A percentile compares a stretch with the other conserved stretches of the same genome.
Evolutionary conservation across 208 protist genomes (phyloP).

Genomic region (Wallacemonas collosoma): DNA sequence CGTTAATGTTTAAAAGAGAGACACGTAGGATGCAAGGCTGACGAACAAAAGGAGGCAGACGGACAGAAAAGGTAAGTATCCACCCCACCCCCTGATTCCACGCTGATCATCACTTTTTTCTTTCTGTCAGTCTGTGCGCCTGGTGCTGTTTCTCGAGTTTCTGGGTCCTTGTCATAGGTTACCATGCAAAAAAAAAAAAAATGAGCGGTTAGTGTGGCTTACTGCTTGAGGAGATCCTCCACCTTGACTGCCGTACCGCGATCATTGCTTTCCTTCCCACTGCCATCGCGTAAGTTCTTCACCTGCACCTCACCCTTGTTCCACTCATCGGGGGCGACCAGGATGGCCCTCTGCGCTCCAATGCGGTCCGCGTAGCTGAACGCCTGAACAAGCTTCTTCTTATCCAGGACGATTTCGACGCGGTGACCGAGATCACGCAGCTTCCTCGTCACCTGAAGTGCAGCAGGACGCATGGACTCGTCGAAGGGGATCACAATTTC

Average conservation of each 20-base stretch:
- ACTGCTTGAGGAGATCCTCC: constrained; percentile 33
- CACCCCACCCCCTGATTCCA: too few relatives aligned
- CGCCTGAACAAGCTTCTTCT: constrained; percentile 90
- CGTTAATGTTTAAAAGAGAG: too few relatives aligned
- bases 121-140: too few relatives aligned
- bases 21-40: too few relatives aligned
- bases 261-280: constrained; percentile 51
- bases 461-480: constrained; percentile 87
- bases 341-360: constrained; percentile 82
- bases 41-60: too few relatives aligned
- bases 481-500: constrained; percentile 94
- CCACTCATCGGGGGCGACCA: constrained; percentile 95
- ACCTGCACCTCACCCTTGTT: constrained; percentile 84
- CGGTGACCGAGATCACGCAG: constrained; percentile 79
- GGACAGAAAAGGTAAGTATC: too few relatives aligned
- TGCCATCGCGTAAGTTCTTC: constrained; percentile 89
- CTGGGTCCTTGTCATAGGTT: too few relatives aligned
- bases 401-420: constrained; percentile 92
- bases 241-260: constrained; percentile 62
- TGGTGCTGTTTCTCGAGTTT: too few relatives aligned
- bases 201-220: background rate
- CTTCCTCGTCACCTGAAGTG: constrained; percentile 69
- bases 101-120: too few relatives aligned
- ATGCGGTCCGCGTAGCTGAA: constrained; percentile 96
- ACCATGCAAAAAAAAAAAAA: background rate